phyloP scores from a whole-genome alignment of 306 rosid species.

The Mucuna pruriens region DNA sequence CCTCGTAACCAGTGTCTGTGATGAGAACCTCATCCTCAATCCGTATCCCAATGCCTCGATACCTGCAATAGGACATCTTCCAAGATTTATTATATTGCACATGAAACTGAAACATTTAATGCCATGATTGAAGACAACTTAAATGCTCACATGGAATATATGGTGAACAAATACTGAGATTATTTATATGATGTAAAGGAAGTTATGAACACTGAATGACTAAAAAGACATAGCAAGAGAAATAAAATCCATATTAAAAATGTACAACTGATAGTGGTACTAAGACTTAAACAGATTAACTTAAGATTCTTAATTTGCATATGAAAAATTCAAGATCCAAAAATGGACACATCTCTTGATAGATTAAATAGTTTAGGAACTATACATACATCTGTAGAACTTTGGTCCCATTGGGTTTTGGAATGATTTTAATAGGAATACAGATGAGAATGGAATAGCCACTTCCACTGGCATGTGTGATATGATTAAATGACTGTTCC shows the following conservation, averaged over 20 bases:
- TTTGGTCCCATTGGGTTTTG: constrained; percentile 1
- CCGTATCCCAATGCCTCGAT: constrained; percentile 82
- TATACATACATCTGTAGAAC: constrained; percentile 16
- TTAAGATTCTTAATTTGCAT: constrained; percentile 11
- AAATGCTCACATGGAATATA: constrained; percentile 16
- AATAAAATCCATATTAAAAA: constrained; percentile 10
- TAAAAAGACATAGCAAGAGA: not conserved
- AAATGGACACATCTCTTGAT: constrained; percentile 7
- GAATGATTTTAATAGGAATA: constrained; percentile 3
- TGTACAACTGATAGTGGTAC: not conserved
- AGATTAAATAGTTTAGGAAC: not conserved
- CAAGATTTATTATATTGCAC: constrained; percentile 25
- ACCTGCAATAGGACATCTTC: constrained; percentile 58
- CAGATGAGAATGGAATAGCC: constrained; percentile 4
- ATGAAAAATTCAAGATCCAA: constrained; percentile 25
- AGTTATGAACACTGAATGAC: constrained; percentile 29
- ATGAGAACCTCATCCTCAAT: constrained; percentile 93
- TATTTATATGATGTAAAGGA: not conserved
- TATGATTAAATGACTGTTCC: constrained; percentile 16
- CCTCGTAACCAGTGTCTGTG: constrained; percentile 79
- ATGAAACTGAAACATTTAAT: constrained; percentile 37
- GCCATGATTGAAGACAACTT: constrained; percentile 35
- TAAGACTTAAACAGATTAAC: constrained; percentile 15
- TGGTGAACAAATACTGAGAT: constrained; percentile 27
- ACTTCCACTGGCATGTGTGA: constrained; percentile 10